These are phyloP conservation scores for Cyclotella cryptica DNA, from an alignment of 108 stramenopile genomes.

Conservation along the genomic window DNA sequence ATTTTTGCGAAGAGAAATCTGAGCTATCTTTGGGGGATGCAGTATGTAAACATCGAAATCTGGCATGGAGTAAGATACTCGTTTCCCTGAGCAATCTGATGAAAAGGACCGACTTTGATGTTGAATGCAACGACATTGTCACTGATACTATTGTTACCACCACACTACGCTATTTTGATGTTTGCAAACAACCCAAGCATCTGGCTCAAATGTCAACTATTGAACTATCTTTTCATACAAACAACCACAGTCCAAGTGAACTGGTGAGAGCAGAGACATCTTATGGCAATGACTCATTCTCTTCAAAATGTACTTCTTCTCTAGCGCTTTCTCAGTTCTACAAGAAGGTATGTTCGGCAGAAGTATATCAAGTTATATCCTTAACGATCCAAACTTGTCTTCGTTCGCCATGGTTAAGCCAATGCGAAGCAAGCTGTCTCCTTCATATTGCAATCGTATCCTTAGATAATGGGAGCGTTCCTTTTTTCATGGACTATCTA, in stretches of 20 bases:
- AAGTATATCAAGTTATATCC: slow-evolving; percentile 20
- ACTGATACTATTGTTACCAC: slow-evolving; percentile 14
- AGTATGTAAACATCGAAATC: slow-evolving; percentile 25
- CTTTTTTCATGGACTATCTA: slow-evolving; percentile 24
- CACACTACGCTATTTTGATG: slow-evolving; percentile 41
- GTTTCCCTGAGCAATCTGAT: slow-evolving; percentile 30
- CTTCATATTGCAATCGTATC: slow-evolving; percentile 35
- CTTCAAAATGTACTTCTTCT: slow-evolving; percentile 21
- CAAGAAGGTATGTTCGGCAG: slow-evolving; percentile 8
- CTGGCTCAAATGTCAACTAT: neutral
- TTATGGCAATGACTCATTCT: neutral
- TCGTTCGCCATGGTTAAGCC: slow-evolving; percentile 56
- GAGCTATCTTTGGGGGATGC: neutral
- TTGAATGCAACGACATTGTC: slow-evolving; percentile 13
- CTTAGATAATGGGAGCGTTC: neutral
- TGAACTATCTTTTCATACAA: neutral
- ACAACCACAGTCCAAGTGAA: neutral
- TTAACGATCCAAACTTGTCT: slow-evolving; percentile 29
- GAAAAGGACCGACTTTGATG: slow-evolving; percentile 9
- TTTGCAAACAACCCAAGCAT: slow-evolving; percentile 13
- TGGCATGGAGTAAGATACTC: slow-evolving; percentile 36
- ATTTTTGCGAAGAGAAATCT: slow-evolving; percentile 14
- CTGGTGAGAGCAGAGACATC: neutral
- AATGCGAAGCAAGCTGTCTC: slow-evolving; percentile 56
- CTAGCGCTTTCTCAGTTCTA: slow-evolving; percentile 33